These are phyloP conservation scores for Zasmidium cellare DNA, from an alignment of 2,329 filamentous ascomycete species.

Conservation along the genomic window DNA sequence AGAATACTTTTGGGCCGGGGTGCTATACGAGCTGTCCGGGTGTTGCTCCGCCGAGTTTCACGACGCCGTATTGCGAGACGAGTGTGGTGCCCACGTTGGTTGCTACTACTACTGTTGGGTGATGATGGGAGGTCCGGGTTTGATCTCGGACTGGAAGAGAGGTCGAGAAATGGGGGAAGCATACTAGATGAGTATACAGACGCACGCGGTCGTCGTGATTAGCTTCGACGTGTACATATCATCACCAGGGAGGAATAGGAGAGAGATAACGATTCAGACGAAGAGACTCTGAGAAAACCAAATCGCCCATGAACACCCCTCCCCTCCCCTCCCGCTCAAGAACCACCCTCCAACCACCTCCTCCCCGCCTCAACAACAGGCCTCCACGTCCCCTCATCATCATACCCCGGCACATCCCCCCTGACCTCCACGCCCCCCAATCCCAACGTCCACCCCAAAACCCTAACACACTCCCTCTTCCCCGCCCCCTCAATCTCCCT, in stretches of 20 bases:
- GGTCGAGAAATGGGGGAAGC: not conserved
- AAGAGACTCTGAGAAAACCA: no score
- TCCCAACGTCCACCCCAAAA: not conserved
- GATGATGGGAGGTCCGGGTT: not conserved
- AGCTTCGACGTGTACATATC: not conserved
- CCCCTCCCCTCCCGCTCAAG: not conserved
- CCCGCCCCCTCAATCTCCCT: not conserved
- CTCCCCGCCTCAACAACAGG: not conserved
- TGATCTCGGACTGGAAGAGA: not conserved
- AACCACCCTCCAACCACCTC: not conserved
- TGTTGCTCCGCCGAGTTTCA: not conserved
- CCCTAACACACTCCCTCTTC: not conserved
- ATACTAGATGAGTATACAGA: not conserved
- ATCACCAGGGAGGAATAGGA: no score
- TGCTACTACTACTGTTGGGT: not conserved
- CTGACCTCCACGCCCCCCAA: not conserved
- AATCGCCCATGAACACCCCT: not conserved
- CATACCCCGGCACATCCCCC: not conserved
- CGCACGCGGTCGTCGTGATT: not conserved
- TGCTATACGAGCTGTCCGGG: not conserved
- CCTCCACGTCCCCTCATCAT: not conserved
- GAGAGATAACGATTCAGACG: no score
- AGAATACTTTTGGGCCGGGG: not conserved
- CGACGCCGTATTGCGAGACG: not conserved
- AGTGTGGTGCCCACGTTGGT: not conserved